Evolutionary conservation across 495 filamentous ascomycete genomes (phyloP).

Genomic region (Saxophila tyrrhenica): DNA sequence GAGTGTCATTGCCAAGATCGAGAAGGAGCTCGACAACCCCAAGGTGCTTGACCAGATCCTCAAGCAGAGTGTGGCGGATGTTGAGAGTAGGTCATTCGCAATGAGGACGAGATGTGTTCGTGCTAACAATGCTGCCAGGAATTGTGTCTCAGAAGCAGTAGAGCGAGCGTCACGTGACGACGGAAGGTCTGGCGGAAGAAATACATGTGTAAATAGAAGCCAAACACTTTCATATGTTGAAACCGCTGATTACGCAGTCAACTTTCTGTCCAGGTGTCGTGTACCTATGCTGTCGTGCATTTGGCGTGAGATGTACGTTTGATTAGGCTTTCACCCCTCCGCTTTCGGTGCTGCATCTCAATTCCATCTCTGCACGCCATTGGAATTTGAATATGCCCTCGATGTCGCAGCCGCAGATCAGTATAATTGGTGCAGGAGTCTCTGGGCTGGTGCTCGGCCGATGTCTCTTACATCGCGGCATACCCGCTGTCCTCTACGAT

Average conservation of each 20-base stretch:
- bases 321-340: no score
- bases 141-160: slow-evolving; percentile 18
- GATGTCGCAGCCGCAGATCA: slow-evolving; percentile 9
- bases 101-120: neutral
- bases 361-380: no score
- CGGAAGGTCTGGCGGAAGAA: neutral
- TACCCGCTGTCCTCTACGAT: slow-evolving; percentile 27
- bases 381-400: no score
- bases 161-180: slow-evolving; percentile 4
- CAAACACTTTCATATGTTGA: no score
- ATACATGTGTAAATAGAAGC: neutral
- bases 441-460: slow-evolving; percentile 26
- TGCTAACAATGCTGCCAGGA: slow-evolving; percentile 6
- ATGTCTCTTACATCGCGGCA: slow-evolving; percentile 26
- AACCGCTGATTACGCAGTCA: no score
- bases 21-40: slow-evolving; percentile 96
- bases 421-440: slow-evolving; percentile 30
- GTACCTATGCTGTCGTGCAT: no score
- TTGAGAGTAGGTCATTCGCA: slow-evolving; percentile 74
- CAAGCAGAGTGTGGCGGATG: slow-evolving; percentile 84
- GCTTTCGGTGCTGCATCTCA: no score
- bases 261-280: no score
- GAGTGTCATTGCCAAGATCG: slow-evolving; percentile 84
- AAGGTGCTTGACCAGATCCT: slow-evolving; percentile 91
- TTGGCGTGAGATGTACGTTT: no score